phyloP scores from a whole-genome alignment of 2,329 filamentous ascomycete genomes.

The Botrytis squamosa region DNA sequence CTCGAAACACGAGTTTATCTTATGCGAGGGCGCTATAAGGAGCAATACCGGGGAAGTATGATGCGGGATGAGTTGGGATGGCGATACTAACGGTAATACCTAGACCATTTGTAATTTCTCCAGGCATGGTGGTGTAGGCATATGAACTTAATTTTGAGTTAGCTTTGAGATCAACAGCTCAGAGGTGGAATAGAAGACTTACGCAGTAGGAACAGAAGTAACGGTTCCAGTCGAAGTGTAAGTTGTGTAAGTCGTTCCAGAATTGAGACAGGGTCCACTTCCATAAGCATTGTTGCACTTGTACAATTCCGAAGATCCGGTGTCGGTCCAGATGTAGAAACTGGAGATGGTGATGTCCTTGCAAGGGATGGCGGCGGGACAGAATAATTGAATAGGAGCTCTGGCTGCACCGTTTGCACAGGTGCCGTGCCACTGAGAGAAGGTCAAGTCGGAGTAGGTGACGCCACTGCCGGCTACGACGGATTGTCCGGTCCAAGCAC shows the following conservation, averaged over 20 bases:
- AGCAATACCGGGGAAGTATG: conserved; percentile 26
- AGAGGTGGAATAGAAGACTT: not conserved
- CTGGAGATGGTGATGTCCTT: conserved; percentile 50
- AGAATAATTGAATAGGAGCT: conserved; percentile 54
- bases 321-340: conserved; percentile 54
- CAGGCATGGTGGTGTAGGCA: conserved; percentile 30
- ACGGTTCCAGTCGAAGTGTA: conserved; percentile 23
- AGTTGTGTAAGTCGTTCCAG: conserved; percentile 22
- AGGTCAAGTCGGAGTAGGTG: conserved; percentile 50
- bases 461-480: conserved; percentile 50
- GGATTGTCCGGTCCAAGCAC: conserved; percentile 50
- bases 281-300: conserved; percentile 52
- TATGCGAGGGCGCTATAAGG: conserved; percentile 26
- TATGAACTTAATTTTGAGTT: conserved; percentile 21
- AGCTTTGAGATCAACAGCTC: not conserved
- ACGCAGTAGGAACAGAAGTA: conserved; percentile 22
- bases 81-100: conserved; percentile 28
- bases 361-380: conserved; percentile 52
- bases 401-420: conserved; percentile 43
- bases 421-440: conserved; percentile 57
- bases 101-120: conserved; percentile 27
- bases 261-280: conserved; percentile 46
- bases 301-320: conserved; percentile 44
- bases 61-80: conserved; percentile 29
- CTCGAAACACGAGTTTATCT: not conserved